Percentiles rank a stretch among this genome's conserved stretches.
phyloP scores from a whole-genome alignment of 495 filamentous ascomycete genomes.

The Aspergillus cavernicola region DNA sequence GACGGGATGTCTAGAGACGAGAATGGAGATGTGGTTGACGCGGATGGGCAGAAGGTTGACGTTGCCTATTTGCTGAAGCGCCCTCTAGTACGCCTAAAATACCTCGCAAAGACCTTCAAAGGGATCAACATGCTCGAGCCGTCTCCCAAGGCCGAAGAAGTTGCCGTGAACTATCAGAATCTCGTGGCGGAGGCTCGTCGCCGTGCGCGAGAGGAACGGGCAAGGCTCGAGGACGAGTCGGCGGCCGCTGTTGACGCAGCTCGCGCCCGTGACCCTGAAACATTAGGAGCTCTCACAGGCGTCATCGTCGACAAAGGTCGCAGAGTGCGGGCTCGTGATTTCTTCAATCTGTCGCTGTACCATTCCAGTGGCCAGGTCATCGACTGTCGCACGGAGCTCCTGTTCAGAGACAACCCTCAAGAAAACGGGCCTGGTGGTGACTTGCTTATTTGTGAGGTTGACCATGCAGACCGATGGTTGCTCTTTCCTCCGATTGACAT shows the following conservation, averaged over 20 bases:
- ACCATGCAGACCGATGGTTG: slow-evolving; percentile 71
- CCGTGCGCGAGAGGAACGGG: slow-evolving; percentile 78
- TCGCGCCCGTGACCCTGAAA: slow-evolving; percentile 72
- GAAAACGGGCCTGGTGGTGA: slow-evolving; percentile 63
- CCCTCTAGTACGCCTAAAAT: slow-evolving; percentile 83
- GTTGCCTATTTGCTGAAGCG: slow-evolving; percentile 90
- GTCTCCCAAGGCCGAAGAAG: slow-evolving; percentile 53
- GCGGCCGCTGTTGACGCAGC: slow-evolving; percentile 79
- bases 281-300: slow-evolving; percentile 61
- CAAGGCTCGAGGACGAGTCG: slow-evolving; percentile 85
- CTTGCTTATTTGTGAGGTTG: slow-evolving; percentile 85
- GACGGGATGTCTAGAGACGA: slow-evolving; percentile 71
- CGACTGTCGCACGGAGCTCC: slow-evolving; percentile 82
- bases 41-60: slow-evolving; percentile 85
- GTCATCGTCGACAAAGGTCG: slow-evolving; percentile 68
- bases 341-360: slow-evolving; percentile 77
- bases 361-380: slow-evolving; percentile 89
- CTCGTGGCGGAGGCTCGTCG: slow-evolving; percentile 73
- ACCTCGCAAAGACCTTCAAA: slow-evolving; percentile 79
- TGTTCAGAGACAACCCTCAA: slow-evolving; percentile 72
- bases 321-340: slow-evolving; percentile 81
- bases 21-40: slow-evolving; percentile 71
- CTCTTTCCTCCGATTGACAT: slow-evolving; percentile 80
- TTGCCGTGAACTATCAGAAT: slow-evolving; percentile 58
- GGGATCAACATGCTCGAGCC: slow-evolving; percentile 55